A percentile compares a stretch with the other conserved stretches of the same genome.
These are phyloP conservation scores for Microdochium nivale DNA, from an alignment of 2,329 filamentous ascomycete species.

Conservation along the genomic window DNA sequence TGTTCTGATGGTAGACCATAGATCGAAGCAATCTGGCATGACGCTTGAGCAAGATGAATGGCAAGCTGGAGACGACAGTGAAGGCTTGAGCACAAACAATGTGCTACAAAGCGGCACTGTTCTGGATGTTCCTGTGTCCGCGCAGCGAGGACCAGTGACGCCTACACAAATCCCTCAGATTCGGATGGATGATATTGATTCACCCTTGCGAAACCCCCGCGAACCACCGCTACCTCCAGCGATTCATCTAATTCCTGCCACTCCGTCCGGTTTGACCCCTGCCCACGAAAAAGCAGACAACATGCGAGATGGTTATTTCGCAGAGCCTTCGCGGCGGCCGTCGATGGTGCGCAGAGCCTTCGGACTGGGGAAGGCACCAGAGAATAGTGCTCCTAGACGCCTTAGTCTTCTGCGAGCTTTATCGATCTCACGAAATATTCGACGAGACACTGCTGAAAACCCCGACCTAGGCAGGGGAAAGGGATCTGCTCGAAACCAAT, in stretches of 20 bases:
- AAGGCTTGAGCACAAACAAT: slow-evolving; percentile 6
- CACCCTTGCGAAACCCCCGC: slow-evolving; percentile 53
- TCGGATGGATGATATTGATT: slow-evolving; percentile 47
- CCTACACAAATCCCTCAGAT: slow-evolving; percentile 38
- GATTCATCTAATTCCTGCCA: slow-evolving; percentile 55
- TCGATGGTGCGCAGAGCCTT: slow-evolving; percentile 48
- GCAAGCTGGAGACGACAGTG: slow-evolving; percentile 1
- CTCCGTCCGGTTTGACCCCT: slow-evolving; percentile 51
- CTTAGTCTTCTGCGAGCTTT: slow-evolving; percentile 40
- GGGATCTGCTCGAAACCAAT: slow-evolving; percentile 19
- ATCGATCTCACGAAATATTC: slow-evolving; percentile 39
- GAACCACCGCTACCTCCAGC: slow-evolving; percentile 43
- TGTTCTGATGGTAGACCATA: slow-evolving; percentile 50
- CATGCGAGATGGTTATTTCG: slow-evolving; percentile 43
- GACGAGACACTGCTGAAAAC: slow-evolving; percentile 19
- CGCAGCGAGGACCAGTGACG: slow-evolving; percentile 34
- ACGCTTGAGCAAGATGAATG: slow-evolving; percentile 21
- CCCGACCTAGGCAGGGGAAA: slow-evolving; percentile 15
- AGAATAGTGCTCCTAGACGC: slow-evolving; percentile 30
- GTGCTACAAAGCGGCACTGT: neutral
- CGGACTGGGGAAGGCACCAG: slow-evolving; percentile 37
- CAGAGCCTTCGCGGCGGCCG: slow-evolving; percentile 24
- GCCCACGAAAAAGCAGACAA: slow-evolving; percentile 40
- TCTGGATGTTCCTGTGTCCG: neutral
- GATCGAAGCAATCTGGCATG: slow-evolving; percentile 39